A percentile compares a stretch with the other conserved stretches of the same genome.
phyloP scores from a whole-genome alignment of 2,329 filamentous ascomycete species.

The Ascochyta koolunga region DNA sequence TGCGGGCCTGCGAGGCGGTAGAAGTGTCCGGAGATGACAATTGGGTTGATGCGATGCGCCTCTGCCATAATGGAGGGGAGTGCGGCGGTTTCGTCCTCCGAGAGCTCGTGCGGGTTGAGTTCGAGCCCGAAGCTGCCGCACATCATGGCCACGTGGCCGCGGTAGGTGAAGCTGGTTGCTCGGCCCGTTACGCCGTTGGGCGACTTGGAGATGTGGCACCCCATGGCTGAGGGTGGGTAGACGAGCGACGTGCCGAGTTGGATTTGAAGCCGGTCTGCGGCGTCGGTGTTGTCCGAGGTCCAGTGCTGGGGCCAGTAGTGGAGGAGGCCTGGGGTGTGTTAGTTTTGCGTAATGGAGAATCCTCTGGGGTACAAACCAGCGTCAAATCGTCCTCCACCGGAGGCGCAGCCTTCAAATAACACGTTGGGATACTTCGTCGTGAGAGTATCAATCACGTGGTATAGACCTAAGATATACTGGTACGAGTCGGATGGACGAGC shows the following conservation, averaged over 20 bases:
- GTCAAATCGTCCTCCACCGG: conserved; percentile 69
- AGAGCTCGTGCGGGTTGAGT: conserved; percentile 62
- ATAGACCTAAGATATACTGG: conserved; percentile 68
- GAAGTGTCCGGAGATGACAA: conserved; percentile 64
- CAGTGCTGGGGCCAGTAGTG: conserved; percentile 71
- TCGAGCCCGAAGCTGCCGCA: conserved; percentile 71
- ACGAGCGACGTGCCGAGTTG: conserved; percentile 69
- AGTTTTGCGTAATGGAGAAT: background rate
- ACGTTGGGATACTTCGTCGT: conserved; percentile 66
- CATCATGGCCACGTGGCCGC: conserved; percentile 71
- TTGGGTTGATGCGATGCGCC: conserved; percentile 63
- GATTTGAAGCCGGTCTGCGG: conserved; percentile 64
- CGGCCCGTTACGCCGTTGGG: conserved; percentile 65
- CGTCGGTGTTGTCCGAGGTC: conserved; percentile 71
- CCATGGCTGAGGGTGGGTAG: conserved; percentile 69
- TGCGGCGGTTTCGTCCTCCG: conserved; percentile 57
- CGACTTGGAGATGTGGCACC: conserved; percentile 67
- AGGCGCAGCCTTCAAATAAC: conserved; percentile 70
- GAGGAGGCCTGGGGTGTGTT: conserved; percentile 54
- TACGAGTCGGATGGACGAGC: conserved; percentile 61
- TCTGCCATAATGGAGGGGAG: conserved; percentile 62
- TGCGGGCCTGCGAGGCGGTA: conserved; percentile 65
- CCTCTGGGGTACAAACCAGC: conserved; percentile 32
- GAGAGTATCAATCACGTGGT: conserved; percentile 65
- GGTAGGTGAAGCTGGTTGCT: conserved; percentile 63